These are phyloP conservation scores for Pyricularia pennisetigena DNA, from an alignment of 2,329 filamentous ascomycete species.

Conservation along the genomic window DNA sequence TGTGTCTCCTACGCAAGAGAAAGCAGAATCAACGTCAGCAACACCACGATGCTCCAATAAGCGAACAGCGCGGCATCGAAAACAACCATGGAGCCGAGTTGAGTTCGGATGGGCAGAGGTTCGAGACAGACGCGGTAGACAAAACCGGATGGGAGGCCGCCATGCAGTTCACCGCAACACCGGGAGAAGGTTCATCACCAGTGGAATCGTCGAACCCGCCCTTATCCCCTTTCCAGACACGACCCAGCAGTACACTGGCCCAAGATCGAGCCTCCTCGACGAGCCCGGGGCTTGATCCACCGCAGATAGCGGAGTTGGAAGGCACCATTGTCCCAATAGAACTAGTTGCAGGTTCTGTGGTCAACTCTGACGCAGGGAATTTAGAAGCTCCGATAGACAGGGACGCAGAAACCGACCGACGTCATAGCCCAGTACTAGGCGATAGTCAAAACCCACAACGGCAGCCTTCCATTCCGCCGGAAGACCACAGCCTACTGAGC, in stretches of 20 bases:
- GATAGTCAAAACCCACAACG: neutral
- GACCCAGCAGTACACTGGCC: neutral
- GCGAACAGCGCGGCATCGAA: no score
- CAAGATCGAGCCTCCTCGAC: neutral
- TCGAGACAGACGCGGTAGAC: neutral
- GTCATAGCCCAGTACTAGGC: neutral
- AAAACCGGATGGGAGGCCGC: neutral
- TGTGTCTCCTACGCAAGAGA: neutral
- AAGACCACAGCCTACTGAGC: neutral
- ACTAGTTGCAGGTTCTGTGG: neutral
- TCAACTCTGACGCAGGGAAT: neutral
- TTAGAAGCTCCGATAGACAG: neutral
- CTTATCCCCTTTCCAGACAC: neutral
- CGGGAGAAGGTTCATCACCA: neutral
- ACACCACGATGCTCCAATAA: neutral
- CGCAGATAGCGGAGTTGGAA: neutral
- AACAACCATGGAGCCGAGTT: neutral
- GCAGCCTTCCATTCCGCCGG: neutral
- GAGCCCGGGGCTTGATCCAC: neutral
- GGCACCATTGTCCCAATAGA: neutral
- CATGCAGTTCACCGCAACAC: neutral
- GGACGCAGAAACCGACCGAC: neutral
- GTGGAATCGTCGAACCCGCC: neutral
- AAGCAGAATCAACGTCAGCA: neutral
- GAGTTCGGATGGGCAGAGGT: neutral